These are phyloP conservation scores for Penicillium soppii DNA, from an alignment of 495 filamentous ascomycete genomes.

Conservation along the genomic window DNA sequence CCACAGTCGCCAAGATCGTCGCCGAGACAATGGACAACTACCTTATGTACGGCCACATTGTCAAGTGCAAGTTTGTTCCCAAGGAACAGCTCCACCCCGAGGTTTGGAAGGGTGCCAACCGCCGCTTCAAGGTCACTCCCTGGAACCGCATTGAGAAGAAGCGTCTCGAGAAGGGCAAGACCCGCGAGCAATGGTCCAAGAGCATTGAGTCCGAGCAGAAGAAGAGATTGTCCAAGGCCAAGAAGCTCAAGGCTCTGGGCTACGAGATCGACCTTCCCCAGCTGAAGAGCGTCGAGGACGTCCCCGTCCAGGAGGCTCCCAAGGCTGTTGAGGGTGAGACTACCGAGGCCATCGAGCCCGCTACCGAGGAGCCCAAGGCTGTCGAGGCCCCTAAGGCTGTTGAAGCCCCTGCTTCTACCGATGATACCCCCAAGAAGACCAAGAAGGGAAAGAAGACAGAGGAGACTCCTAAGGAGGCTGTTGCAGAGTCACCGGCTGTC, in stretches of 20 bases:
- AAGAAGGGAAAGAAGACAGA: slow-evolving; percentile 39
- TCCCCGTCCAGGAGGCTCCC: slow-evolving; percentile 43
- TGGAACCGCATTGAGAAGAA: slow-evolving; percentile 79
- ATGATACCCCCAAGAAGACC: slow-evolving; percentile 39
- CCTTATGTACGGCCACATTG: slow-evolving; percentile 86
- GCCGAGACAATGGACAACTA: slow-evolving; percentile 97
- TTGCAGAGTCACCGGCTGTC: slow-evolving; percentile 17
- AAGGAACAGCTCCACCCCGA: slow-evolving; percentile 73
- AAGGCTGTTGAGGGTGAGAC: slow-evolving; percentile 26
- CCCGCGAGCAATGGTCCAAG: slow-evolving; percentile 74
- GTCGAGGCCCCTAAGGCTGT: slow-evolving; percentile 22
- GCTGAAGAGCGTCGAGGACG: slow-evolving; percentile 65
- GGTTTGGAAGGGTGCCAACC: slow-evolving; percentile 84
- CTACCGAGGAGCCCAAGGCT: slow-evolving; percentile 31
- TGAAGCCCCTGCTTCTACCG: slow-evolving; percentile 24
- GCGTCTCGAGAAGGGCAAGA: slow-evolving; percentile 64
- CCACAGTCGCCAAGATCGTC: slow-evolving; percentile 81
- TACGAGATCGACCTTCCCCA: slow-evolving; percentile 80
- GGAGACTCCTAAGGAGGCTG: slow-evolving; percentile 26
- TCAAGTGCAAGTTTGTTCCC: slow-evolving; percentile 79
- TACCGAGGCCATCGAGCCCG: slow-evolving; percentile 17
- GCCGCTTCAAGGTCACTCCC: slow-evolving; percentile 82
- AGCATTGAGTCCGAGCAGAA: slow-evolving; percentile 68
- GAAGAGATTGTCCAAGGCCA: slow-evolving; percentile 60
- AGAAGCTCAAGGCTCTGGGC: slow-evolving; percentile 75